These are phyloP conservation scores for Plasmodium ovale DNA, from an alignment of 169 alveolate genomes.

Conservation along the genomic window DNA sequence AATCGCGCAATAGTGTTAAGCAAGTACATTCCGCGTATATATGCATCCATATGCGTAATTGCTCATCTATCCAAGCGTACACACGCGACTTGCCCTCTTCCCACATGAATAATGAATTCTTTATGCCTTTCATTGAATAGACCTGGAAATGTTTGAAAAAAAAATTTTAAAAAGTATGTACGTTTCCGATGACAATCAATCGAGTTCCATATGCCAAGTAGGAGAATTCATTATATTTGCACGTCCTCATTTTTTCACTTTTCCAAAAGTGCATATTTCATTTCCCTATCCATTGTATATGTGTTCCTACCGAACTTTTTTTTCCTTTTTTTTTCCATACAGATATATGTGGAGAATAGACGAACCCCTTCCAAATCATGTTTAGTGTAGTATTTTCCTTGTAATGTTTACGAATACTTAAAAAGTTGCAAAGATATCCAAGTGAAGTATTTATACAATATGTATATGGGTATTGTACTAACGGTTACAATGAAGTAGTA, in stretches of 20 bases:
- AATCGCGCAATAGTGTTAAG: background rate
- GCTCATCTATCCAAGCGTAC: too few relatives aligned
- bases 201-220: conserved; percentile 60
- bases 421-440: conserved; percentile 73
- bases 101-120: too few relatives aligned
- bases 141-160: conserved; percentile 26
- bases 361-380: too few relatives aligned
- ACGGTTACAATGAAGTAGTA: conserved; percentile 55
- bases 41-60: background rate
- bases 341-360: conserved; percentile 36
- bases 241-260: background rate
- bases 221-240: background rate
- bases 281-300: too few relatives aligned
- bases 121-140: conserved; percentile 11
- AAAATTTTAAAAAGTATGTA: conserved; percentile 62
- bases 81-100: too few relatives aligned
- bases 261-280: too few relatives aligned
- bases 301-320: too few relatives aligned
- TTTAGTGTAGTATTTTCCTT: too few relatives aligned
- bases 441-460: conserved; percentile 48
- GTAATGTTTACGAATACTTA: conserved; percentile 64
- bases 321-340: background rate
- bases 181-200: conserved; percentile 15
- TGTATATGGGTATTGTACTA: conserved; percentile 61
- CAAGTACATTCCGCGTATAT: background rate